phyloP scores from a whole-genome alignment of 768 basidiomycete species.

The Lepiota brunneoincarnata region DNA sequence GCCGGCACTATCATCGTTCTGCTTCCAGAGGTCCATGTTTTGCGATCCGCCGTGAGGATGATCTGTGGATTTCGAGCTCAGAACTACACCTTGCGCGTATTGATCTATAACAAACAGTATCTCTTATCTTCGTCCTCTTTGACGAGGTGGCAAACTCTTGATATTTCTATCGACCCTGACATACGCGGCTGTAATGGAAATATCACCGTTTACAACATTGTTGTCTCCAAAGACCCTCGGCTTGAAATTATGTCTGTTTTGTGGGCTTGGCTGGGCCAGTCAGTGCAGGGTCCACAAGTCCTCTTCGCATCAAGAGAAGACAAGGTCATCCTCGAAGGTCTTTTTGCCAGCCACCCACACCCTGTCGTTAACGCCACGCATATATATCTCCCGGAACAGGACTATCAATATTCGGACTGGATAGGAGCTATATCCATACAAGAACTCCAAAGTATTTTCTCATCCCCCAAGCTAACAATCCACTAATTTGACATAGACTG shows the following conservation, averaged over 20 bases:
- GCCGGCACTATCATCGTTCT: neutral
- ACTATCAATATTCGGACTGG: slow-evolving; percentile 26
- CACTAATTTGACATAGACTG: slow-evolving; percentile 51
- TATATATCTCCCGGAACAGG: slow-evolving; percentile 16
- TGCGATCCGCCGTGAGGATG: slow-evolving; percentile 9
- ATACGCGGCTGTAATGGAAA: slow-evolving; percentile 7
- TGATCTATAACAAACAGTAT: slow-evolving; percentile 18
- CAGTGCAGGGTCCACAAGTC: neutral
- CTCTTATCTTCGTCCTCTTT: neutral
- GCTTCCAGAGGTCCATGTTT: neutral
- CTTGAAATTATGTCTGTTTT: neutral
- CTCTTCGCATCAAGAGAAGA: slow-evolving; percentile 14
- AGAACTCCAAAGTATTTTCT: slow-evolving; percentile 54
- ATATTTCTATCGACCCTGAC: slow-evolving; percentile 8
- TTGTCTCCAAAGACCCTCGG: neutral
- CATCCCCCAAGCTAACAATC: slow-evolving; percentile 14
- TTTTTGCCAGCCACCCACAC: slow-evolving; percentile 7
- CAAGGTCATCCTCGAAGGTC: slow-evolving; percentile 13
- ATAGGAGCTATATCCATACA: slow-evolving; percentile 33
- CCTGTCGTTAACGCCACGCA: slow-evolving; percentile 15
- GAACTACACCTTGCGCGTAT: slow-evolving; percentile 10
- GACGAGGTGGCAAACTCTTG: neutral
- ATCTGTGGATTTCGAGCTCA: slow-evolving; percentile 19
- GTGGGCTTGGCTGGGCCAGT: neutral
- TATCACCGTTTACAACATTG: neutral